A percentile compares a stretch with the other conserved stretches of the same genome.
Conservation (phyloP, 805 yeast genomes). For the Schizosaccharomyces octosporus region DNA sequence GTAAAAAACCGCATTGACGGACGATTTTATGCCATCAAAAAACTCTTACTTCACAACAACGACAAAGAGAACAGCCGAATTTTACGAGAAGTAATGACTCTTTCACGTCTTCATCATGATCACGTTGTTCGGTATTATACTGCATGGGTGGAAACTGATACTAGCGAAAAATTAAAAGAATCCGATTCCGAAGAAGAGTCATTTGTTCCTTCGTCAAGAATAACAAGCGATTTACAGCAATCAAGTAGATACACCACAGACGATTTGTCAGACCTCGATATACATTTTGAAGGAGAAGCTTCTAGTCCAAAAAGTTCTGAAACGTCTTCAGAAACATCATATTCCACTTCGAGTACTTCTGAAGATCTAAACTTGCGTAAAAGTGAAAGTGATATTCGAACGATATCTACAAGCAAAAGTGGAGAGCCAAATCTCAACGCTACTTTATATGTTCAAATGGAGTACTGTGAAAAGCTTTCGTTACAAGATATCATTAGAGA, state of each 20-base stretch:
- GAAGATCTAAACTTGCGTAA: too few relatives aligned
- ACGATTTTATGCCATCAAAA: conserved; percentile 79
- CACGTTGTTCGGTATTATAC: conserved; percentile 91
- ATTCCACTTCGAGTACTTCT: background rate
- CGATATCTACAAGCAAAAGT: background rate
- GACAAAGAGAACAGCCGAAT: conserved; percentile 58
- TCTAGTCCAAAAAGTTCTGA: conserved; percentile 11
- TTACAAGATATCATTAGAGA: conserved; percentile 58
- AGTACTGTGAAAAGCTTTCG: conserved; percentile 89
- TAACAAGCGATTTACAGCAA: background rate
- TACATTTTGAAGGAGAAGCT: background rate
- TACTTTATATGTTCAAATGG: conserved; percentile 89
- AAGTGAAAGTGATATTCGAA: background rate
- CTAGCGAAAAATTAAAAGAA: conserved; percentile 1
- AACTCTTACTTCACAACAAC: conserved; percentile 48
- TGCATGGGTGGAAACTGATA: conserved; percentile 80
- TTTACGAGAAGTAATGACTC: conserved; percentile 69
- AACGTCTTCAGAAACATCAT: background rate
- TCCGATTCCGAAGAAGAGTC: background rate
- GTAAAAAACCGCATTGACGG: conserved; percentile 87
- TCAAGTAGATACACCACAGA: background rate
- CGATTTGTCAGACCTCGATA: background rate
- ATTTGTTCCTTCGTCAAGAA: background rate
- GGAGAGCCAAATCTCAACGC: conserved; percentile 19
- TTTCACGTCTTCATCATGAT: conserved; percentile 81